Evolutionary conservation across 2,329 filamentous ascomycete species (phyloP), one percentile per base, ranked within the genome.

Genomic region (Colletotrichum sojae): DNA sequence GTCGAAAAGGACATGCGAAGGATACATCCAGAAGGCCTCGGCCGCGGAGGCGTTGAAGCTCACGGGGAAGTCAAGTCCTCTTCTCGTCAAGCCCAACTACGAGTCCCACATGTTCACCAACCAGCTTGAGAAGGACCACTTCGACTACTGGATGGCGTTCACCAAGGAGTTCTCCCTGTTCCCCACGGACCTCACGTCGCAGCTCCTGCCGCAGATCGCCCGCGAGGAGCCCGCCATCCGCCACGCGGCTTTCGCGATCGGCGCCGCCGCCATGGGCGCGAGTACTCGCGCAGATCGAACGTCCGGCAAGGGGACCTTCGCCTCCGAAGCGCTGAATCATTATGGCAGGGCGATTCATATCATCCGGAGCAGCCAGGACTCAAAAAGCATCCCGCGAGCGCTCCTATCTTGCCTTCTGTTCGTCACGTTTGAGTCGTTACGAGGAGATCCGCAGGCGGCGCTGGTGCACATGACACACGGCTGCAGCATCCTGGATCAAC

Each of bases 321-420:
- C 12, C 3, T 43, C 40, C 10, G 56, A 69, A 16, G 80, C 80
- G n/a, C 76, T 82, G 22, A 73, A 75, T 15, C 80, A 80, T 66
- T 83, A 83, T 51, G 82, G 81, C 55, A 76, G 81, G 54, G 81
- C 81, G 4, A 72, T 83, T n/a, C 78, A 78, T 1, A 68, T 82
- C 18, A 76, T 59, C 76, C 80, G 2, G 73, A 70, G 31, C 77
- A 79, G 5, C 77, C 74, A 6, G 74, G 72, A 13, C 75, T 80
- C 31, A 75, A 78, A 0, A 72, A 80, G 22, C 81, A 80, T 10
- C 5, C 56, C 63, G 4, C 82, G 80, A 1, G 81, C 81, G 0
- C 63, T 83, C 52, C 64, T 83, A 8, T 79, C 81, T 1, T 82
- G 81, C 0, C 71, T 83, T 2, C 71, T 83, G 1, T 83, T 83